A percentile compares a stretch with the other conserved stretches of the same genome.
Evolutionary conservation across 768 basidiomycete genomes (phyloP).

Genomic region (Baorangia bicolor): DNA sequence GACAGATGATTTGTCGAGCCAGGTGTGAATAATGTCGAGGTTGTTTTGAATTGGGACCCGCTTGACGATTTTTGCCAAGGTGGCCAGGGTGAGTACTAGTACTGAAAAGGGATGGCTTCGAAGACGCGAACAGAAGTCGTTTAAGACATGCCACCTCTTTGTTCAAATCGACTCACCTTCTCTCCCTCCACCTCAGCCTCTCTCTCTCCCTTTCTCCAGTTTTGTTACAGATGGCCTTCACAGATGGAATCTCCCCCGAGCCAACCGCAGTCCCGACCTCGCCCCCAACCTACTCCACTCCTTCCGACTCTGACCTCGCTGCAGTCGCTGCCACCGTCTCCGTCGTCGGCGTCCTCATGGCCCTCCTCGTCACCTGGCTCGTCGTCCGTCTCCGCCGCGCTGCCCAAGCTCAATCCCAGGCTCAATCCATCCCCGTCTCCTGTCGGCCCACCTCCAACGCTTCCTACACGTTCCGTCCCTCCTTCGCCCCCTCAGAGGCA

Average conservation of each 20-base stretch:
- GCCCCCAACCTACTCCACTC: slow-evolving; percentile 8
- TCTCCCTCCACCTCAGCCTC: neutral
- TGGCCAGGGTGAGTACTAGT: neutral
- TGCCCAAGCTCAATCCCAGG: neutral
- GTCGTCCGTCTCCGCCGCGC: neutral
- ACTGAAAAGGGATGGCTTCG: neutral
- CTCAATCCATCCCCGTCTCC: neutral
- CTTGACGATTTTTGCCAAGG: neutral
- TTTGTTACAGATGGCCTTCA: neutral
- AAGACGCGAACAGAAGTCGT: neutral
- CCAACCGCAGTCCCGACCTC: neutral
- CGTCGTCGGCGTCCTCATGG: slow-evolving; percentile 14
- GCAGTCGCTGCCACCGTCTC: slow-evolving; percentile 24
- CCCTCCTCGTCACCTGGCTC: neutral
- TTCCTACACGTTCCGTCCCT: slow-evolving; percentile 22
- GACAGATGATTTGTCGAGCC: slow-evolving; percentile 33
- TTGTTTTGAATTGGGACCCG: neutral
- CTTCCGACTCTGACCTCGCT: slow-evolving; percentile 11
- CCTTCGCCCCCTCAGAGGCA: slow-evolving; percentile 23
- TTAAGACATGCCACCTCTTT: too few species aligned
- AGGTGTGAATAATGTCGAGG: slow-evolving; percentile 50
- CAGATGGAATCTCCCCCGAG: too few species aligned
- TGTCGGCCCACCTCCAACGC: slow-evolving; percentile 2
- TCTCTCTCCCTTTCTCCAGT: neutral
- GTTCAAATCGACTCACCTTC: too few species aligned